Evolutionary conservation across 2,329 filamentous ascomycete genomes (phyloP), one percentile per base, ranked within the genome.

Genomic region (Nemania sp.): DNA sequence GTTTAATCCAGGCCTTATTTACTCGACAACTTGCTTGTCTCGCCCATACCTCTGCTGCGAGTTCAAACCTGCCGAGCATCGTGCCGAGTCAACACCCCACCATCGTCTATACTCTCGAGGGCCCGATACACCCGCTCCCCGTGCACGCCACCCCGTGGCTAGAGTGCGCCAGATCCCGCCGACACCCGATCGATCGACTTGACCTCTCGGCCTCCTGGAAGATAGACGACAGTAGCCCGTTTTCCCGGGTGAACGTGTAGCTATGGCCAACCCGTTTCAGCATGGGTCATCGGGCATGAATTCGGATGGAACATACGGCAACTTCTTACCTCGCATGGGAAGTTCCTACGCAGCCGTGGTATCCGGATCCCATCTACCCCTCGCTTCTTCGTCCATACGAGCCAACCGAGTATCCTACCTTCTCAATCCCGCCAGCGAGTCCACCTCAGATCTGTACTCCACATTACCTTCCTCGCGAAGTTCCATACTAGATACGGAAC

Each of bases 321-420:
- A 72, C 52, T 79, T 78, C 54, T 66, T 77, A 35, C 77, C 79
- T 35, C 79, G 80, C 53, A 78, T 73, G 20, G 73, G 80, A 49
- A 76, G 78, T 53, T 81, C 82, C n/a, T 82, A 83, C 73, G 80
- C 81, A 3, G 81, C 82, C n/a, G 77, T 80, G 49, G 80, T 80
- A 52, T 80, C 80, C 58, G 79, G 80, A 68, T 73, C 78, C 68
- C 70, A 79, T 62, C 64, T 70, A 7, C 47, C 62, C 24, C 64
- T 74, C 22, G 57, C 70, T 11, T 69, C 73, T 7, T 60, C 73
- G 66, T 77, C 73, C 72, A 74, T 80, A 74, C 73, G 77, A 72
- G 70, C 76, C 76, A 77, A 81, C 80, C 72, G 83, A 82, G 69
- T 86, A 74, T 85, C 87, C 3, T 86, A 89, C 73, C 82, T 90